Conservation (phyloP, 1,284 basidiomycete genomes). For the Ganoderma meredithae region DNA sequence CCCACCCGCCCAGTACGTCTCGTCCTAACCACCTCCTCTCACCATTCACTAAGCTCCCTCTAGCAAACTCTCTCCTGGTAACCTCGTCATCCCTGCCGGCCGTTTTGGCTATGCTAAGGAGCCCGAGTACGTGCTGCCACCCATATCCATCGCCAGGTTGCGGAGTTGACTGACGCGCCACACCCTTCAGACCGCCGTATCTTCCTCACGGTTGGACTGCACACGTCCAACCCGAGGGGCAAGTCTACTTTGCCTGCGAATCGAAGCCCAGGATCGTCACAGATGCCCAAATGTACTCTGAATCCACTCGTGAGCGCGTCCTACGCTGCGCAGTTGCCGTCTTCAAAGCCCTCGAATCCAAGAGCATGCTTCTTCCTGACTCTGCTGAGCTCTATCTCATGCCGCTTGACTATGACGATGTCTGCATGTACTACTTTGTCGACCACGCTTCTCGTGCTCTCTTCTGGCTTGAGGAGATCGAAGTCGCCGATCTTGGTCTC, state of each 20-base stretch:
- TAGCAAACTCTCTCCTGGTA: constrained; percentile 13
- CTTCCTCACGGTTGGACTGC: constrained; percentile 35
- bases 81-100: constrained; percentile 27
- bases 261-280: constrained; percentile 34
- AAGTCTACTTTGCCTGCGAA: constrained; percentile 35
- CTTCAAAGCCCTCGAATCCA: constrained; percentile 20
- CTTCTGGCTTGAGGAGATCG: constrained; percentile 40
- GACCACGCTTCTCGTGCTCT: constrained; percentile 37
- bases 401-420: constrained; percentile 28
- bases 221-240: constrained; percentile 40
- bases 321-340: constrained; percentile 24
- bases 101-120: constrained; percentile 27
- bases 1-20: not conserved
- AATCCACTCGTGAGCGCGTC: constrained; percentile 26
- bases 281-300: constrained; percentile 33
- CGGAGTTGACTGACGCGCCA: not conserved
- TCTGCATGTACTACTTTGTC: constrained; percentile 40
- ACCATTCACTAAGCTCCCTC: not conserved
- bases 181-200: constrained; percentile 32
- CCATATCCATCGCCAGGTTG: not conserved
- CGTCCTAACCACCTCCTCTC: not conserved
- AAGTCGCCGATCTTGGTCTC: constrained; percentile 12
- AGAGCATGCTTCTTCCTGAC: constrained; percentile 25
- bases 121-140: constrained; percentile 25
- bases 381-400: constrained; percentile 37